phyloP scores from a whole-genome alignment of 805 yeast genomes.

The Zygoascus ofunaensis region DNA sequence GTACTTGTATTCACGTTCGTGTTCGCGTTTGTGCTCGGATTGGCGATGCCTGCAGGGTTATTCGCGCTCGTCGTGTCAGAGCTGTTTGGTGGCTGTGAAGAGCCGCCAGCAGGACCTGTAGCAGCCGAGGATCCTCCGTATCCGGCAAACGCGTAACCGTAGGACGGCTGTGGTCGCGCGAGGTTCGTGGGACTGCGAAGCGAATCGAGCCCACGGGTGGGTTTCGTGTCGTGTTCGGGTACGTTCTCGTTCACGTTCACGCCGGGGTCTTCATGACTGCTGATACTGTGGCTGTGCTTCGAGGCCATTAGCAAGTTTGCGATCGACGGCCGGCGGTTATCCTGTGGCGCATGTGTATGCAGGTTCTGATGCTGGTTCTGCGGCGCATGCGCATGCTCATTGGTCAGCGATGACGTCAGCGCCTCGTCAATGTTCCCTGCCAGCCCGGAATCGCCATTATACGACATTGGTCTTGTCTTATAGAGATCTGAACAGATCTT shows the following conservation, averaged over 20 bases:
- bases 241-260: too few relatives aligned
- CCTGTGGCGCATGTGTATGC: too few relatives aligned
- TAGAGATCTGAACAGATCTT: too few relatives aligned
- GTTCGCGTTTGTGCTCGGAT: background rate
- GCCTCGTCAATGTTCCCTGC: background rate
- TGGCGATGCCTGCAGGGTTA: background rate
- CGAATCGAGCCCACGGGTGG: background rate
- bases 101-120: background rate
- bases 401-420: too few relatives aligned
- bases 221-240: too few relatives aligned
- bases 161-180: constrained; percentile 1
- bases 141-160: constrained; percentile 3
- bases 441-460: too few relatives aligned
- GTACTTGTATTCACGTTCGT: background rate
- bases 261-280: too few relatives aligned
- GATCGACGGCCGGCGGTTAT: constrained; percentile 13
- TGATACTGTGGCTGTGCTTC: background rate
- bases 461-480: too few relatives aligned
- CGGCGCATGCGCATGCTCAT: too few relatives aligned
- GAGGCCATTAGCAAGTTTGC: constrained; percentile 9
- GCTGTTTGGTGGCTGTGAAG: too few relatives aligned
- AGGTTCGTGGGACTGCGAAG: background rate
- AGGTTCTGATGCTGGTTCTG: too few relatives aligned
- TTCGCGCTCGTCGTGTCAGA: too few relatives aligned
- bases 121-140: background rate